These are phyloP conservation scores for Penicillium crustosum DNA, from an alignment of 2,329 filamentous ascomycete species.

Conservation along the genomic window DNA sequence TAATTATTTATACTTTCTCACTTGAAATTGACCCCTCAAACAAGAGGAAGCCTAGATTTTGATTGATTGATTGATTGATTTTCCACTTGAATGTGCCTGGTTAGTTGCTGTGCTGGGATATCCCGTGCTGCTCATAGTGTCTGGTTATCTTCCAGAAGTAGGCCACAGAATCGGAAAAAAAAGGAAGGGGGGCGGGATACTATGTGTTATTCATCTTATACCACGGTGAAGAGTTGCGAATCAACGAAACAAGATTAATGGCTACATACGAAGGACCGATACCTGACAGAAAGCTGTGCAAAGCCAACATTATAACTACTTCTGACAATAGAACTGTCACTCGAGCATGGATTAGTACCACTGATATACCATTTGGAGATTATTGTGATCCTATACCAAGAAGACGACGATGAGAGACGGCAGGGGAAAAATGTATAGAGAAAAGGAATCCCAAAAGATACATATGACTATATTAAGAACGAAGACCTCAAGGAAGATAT, in stretches of 20 bases:
- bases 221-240: background rate
- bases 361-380: background rate
- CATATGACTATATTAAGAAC: background rate
- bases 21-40: background rate
- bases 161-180: background rate
- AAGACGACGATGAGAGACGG: background rate
- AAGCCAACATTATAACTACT: background rate
- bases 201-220: no score
- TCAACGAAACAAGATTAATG: background rate
- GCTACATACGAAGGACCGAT: background rate
- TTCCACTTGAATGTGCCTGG: no score
- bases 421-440: background rate
- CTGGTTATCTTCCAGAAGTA: background rate
- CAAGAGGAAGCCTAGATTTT: background rate
- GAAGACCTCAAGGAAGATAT: background rate
- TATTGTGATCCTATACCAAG: background rate
- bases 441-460: background rate
- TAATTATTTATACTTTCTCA: background rate
- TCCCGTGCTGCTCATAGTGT: no score
- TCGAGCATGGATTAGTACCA: background rate
- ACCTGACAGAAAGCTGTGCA: background rate
- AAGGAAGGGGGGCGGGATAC: no score
- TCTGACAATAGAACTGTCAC: background rate
- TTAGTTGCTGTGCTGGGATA: background rate
- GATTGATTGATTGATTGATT: no score